Conservation (phyloP, 495 filamentous ascomycete species). For the Penicillium cataractarum region DNA sequence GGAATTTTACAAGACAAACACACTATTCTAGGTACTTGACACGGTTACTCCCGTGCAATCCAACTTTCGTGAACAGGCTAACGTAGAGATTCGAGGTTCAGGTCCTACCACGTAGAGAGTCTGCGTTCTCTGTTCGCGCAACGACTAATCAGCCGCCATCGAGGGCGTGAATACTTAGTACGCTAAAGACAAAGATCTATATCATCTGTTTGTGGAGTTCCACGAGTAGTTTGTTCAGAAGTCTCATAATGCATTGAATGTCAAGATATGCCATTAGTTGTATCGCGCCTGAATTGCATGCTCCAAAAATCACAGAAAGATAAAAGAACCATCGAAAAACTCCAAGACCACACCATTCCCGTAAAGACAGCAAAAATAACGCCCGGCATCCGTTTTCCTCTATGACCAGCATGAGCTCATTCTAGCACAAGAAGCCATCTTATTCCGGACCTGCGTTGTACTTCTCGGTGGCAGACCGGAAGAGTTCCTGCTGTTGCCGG, state of each 20-base stretch:
- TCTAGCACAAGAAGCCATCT: not conserved
- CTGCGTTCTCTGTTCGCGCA: not conserved
- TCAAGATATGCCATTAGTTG: conserved; percentile 18
- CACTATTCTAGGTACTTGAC: not conserved
- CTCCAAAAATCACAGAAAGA: not conserved
- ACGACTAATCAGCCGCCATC: not conserved
- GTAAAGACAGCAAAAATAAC: conserved; percentile 20
- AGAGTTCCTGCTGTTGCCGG: conserved; percentile 86
- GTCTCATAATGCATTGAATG: conserved; percentile 13
- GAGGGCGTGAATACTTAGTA: not conserved
- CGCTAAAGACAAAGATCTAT: not conserved
- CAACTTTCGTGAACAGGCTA: too few species aligned
- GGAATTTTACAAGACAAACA: not conserved
- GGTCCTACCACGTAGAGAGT: not conserved
- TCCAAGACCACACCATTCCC: not conserved
- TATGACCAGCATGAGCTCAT: conserved; percentile 45
- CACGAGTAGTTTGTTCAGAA: not conserved
- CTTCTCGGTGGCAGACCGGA: conserved; percentile 78
- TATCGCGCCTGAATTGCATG: conserved; percentile 8
- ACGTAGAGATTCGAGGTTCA: too few species aligned
- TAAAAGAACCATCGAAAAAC: conserved; percentile 20
- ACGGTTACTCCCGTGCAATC: too few species aligned
- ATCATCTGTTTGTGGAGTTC: not conserved
- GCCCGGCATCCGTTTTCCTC: conserved; percentile 32
- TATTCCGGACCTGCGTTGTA: conserved; percentile 60